These are phyloP conservation scores for Xylariales sp. DNA, from an alignment of 2,329 filamentous ascomycete species.

Conservation along the genomic window DNA sequence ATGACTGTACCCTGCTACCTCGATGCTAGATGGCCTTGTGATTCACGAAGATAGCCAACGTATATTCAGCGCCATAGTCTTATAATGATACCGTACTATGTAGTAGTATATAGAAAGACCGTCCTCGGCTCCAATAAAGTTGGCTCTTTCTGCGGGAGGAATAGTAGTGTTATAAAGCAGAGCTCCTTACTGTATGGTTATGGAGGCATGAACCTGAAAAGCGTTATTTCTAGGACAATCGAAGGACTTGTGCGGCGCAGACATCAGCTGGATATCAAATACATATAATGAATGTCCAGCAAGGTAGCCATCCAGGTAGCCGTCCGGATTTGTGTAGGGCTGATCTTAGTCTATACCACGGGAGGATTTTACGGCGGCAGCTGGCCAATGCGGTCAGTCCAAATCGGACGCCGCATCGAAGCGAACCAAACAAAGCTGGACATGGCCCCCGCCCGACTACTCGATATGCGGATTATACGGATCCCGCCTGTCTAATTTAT, in stretches of 20 bases:
- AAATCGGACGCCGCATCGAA: conserved; percentile 16
- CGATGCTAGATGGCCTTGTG: neutral
- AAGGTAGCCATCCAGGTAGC: conserved; percentile 27
- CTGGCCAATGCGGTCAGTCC: conserved; percentile 17
- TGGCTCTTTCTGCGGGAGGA: neutral
- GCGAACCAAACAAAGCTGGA: conserved; percentile 25
- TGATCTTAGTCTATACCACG: conserved; percentile 16
- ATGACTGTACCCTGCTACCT: neutral
- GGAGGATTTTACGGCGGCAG: conserved; percentile 8
- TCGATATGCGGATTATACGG: neutral
- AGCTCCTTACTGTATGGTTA: conserved; percentile 13
- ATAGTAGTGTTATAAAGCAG: neutral
- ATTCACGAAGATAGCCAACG: neutral
- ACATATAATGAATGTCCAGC: neutral
- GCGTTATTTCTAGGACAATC: conserved; percentile 31
- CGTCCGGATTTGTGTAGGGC: conserved; percentile 21
- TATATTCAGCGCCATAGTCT: neutral
- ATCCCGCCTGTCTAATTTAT: too few relatives aligned
- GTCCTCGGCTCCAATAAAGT: neutral
- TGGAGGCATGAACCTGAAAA: conserved; percentile 3
- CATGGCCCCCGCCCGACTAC: conserved; percentile 4
- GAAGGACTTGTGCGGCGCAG: conserved; percentile 12
- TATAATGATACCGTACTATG: neutral
- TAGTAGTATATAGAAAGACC: neutral
- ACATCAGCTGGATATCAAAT: conserved; percentile 14